Evolutionary conservation across 768 basidiomycete species (phyloP).

Genomic region (Psilocybe tampanensis): DNA sequence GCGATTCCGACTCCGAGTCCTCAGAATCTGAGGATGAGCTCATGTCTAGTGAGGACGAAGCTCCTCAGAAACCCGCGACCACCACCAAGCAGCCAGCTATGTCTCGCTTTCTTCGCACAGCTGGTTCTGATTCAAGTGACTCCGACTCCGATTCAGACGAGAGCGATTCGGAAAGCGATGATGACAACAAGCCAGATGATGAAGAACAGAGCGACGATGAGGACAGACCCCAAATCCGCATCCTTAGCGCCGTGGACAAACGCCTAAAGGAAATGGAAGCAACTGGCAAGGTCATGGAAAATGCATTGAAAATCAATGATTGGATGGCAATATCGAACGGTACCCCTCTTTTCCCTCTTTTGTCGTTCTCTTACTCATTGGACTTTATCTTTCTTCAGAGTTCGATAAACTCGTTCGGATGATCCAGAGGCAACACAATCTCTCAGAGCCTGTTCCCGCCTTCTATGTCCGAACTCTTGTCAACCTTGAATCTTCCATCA

Average conservation of each 20-base stretch:
- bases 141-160: constrained; percentile 58
- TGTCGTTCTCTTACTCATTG: not conserved
- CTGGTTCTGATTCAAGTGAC: constrained; percentile 62
- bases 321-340: constrained; percentile 93
- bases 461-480: constrained; percentile 79
- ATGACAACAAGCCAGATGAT: constrained; percentile 32
- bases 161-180: constrained; percentile 57
- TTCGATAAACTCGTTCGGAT: constrained; percentile 95
- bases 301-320: constrained; percentile 94
- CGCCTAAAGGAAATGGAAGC: constrained; percentile 94
- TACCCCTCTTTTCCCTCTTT: constrained; percentile 35
- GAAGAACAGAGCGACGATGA: constrained; percentile 65
- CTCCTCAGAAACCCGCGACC: constrained; percentile 47
- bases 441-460: constrained; percentile 84
- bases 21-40: constrained; percentile 80
- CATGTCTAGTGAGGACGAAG: constrained; percentile 72
- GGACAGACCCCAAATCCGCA: constrained; percentile 67
- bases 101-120: constrained; percentile 77
- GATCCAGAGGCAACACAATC: constrained; percentile 84
- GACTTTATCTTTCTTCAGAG: constrained; percentile 50
- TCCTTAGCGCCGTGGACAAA: constrained; percentile 91
- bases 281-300: constrained; percentile 89
- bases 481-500: constrained; percentile 77
- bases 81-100: constrained; percentile 58
- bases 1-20: constrained; percentile 78